Percentiles rank a stretch among this genome's conserved stretches.
Conservation (phyloP, 2,329 filamentous ascomycete species). For the Leptodontidium sp. region DNA sequence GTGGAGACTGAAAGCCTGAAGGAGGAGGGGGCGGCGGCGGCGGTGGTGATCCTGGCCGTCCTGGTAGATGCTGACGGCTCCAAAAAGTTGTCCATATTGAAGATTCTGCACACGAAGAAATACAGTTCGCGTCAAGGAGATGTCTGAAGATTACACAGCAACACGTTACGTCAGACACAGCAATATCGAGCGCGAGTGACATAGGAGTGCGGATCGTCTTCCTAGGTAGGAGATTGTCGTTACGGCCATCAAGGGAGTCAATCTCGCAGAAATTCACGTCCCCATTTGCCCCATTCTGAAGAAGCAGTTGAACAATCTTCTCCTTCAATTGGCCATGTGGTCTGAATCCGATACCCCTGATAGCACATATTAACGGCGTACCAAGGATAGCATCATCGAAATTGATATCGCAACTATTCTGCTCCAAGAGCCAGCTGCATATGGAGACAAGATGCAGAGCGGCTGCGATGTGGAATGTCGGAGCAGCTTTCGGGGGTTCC, state of each 20-base stretch:
- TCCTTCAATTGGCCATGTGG: not conserved
- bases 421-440: conserved; percentile 25
- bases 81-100: not conserved
- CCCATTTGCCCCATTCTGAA: not conserved
- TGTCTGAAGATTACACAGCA: conserved; percentile 6
- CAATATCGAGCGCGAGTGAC: conserved; percentile 9
- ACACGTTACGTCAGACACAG: not conserved
- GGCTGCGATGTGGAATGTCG: conserved; percentile 25
- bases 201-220: not conserved
- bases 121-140: not conserved
- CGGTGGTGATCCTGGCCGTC: not conserved
- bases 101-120: conserved; percentile 15
- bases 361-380: conserved; percentile 21
- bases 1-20: not conserved
- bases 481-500: conserved; percentile 2
- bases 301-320: not conserved
- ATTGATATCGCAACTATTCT: conserved; percentile 22
- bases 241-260: not conserved
- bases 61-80: not conserved
- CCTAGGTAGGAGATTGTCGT: not conserved
- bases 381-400: conserved; percentile 20
- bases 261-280: not conserved
- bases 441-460: conserved; percentile 10
- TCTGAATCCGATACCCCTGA: not conserved
- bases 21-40: not conserved